Base-by-base conservation (phyloP, 2,329 filamentous ascomycete genomes). In the Penicillium psychrosexuale region DNA sequence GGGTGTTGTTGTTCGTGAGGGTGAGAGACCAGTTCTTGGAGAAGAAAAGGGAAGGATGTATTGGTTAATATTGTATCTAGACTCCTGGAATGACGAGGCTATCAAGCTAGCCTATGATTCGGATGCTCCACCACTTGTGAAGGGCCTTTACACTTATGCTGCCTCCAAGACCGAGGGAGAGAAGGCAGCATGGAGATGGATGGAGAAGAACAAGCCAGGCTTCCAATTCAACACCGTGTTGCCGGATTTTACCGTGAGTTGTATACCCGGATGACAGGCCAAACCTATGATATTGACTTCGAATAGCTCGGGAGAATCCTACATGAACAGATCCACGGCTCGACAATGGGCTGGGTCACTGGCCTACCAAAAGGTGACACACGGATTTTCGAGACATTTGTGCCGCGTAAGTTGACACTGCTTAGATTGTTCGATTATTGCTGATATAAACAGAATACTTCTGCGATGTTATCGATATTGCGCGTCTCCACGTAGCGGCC, bases 151-250 rank as follows among this genome's bases (percentile, higher is more conserved):
- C 22, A 39, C 77, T 1, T 82, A 82, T 53, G 69, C 68, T 1
- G 79, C 78, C 0, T 74, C 74, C 50, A 82, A 82, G 60, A 75
- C 72, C 0, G 71, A 76, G 56, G 73, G 71, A 1, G 79, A 82
- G 64, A 74, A 74, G 47, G 76, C 71, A 4, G 64, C 77, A 33
- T 80, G 78, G 76, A 72, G 73, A 34, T 81, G 75, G 61, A 62
- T 78, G 40, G 61, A 72, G 34, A 70, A 78, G 40, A 70, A 75
- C 11, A 75, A 76, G 27, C 75, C 77, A 0, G 33, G 48, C 1
- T 80, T 80, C 57, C 69, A 72, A 12, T 69, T 78, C 17, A 79
- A 80, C 50, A 65, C 74, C 0, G 61, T 72, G 7, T 46, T 72
- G 8, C 70, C 70, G 1, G 72, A 72, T 50, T 62, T 64, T 0